A percentile compares a stretch with the other conserved stretches of the same genome.
These are phyloP conservation scores for Trametes cingulata DNA, from an alignment of 768 basidiomycete genomes.

Conservation along the genomic window DNA sequence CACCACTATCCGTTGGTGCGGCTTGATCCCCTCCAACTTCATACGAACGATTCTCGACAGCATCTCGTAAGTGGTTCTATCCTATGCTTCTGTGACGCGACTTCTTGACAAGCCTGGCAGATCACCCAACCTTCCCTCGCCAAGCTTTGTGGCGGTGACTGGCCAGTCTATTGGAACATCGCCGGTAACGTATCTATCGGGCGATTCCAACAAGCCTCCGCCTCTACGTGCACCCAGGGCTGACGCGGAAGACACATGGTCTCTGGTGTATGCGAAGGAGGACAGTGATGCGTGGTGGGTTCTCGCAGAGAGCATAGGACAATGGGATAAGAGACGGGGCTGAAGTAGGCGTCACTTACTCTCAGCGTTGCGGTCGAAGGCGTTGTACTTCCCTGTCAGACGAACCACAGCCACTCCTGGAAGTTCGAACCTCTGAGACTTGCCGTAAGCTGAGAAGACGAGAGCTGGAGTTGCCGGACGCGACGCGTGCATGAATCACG, in stretches of 20 bases:
- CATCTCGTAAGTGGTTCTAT: slow-evolving; percentile 39
- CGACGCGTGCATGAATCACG: slow-evolving; percentile 4
- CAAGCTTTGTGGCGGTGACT: slow-evolving; percentile 45
- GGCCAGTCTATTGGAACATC: slow-evolving; percentile 45
- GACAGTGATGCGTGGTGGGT: slow-evolving; percentile 38
- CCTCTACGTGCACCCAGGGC: slow-evolving; percentile 44
- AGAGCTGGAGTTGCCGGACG: neutral
- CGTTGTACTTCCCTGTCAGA: neutral
- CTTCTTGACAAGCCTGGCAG: neutral
- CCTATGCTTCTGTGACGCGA: neutral
- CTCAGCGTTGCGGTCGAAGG: too few species aligned
- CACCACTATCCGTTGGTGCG: slow-evolving; percentile 60
- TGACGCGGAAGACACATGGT: slow-evolving; percentile 56
- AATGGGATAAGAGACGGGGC: slow-evolving; percentile 45
- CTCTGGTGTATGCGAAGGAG: slow-evolving; percentile 34
- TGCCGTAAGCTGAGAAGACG: neutral
- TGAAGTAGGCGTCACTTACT: slow-evolving; percentile 26
- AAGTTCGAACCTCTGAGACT: neutral
- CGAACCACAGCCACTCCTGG: neutral
- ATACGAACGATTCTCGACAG: slow-evolving; percentile 52
- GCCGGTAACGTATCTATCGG: slow-evolving; percentile 55
- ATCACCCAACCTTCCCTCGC: neutral
- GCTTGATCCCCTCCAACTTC: slow-evolving; percentile 54
- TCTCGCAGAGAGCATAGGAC: slow-evolving; percentile 45
- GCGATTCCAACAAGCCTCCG: slow-evolving; percentile 26